A percentile compares a stretch with the other conserved stretches of the same genome.
Conservation (phyloP, 345 rosid species). For the Lepidium aucheri region DNA sequence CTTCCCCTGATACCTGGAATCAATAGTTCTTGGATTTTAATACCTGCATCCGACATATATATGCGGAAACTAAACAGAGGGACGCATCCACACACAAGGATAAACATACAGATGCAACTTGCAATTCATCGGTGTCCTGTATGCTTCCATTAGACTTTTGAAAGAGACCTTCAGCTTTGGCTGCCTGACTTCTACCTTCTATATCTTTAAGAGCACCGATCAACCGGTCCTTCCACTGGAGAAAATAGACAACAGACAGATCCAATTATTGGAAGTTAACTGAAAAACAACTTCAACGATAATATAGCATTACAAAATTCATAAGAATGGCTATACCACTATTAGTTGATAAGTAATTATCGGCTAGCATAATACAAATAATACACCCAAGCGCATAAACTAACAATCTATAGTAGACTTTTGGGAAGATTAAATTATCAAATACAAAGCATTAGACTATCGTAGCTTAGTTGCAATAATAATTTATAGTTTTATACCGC, state of each 20-base stretch:
- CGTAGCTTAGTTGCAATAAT: not conserved
- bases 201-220: conserved; percentile 61
- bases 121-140: not conserved
- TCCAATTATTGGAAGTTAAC: not conserved
- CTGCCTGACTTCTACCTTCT: conserved; percentile 49
- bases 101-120: conserved; percentile 2
- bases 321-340: not conserved
- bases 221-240: conserved; percentile 90
- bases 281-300: not conserved
- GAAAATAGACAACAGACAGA: conserved; percentile 19
- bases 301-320: not conserved
- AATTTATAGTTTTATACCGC: not conserved
- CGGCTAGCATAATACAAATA: not conserved
- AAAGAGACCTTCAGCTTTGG: conserved; percentile 37
- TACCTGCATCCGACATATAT: not conserved
- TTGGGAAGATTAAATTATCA: not conserved
- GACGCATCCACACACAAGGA: not conserved
- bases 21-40: conserved; percentile 14
- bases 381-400: not conserved
- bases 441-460: conserved; percentile 6
- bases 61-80: not conserved
- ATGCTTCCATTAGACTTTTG: conserved; percentile 42
- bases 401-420: not conserved
- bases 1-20: conserved; percentile 45
- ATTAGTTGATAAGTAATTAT: not conserved